phyloP scores from a whole-genome alignment of 177 flowering plant genomes.

The Vitis hybrid region DNA sequence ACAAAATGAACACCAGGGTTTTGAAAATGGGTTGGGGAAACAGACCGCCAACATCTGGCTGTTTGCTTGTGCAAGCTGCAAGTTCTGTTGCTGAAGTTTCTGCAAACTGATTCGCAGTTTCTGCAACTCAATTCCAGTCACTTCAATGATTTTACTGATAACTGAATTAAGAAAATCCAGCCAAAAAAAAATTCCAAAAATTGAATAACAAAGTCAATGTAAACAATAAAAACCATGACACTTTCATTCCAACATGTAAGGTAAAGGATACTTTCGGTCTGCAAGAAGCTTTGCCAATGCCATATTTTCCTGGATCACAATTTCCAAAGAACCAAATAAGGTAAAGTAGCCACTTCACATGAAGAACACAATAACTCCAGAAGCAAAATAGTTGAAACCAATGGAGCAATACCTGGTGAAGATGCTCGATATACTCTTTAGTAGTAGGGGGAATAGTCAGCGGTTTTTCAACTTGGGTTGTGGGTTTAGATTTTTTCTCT shows the following conservation, averaged over 20 bases:
- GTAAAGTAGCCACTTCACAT: neutral
- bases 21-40: neutral
- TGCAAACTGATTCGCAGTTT: constrained; percentile 26
- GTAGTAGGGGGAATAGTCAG: constrained; percentile 4
- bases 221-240: neutral
- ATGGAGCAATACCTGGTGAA: constrained; percentile 27
- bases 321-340: neutral
- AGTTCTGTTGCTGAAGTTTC: constrained; percentile 33
- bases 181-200: neutral
- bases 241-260: neutral
- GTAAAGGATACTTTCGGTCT: constrained; percentile 47
- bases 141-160: constrained; percentile 35
- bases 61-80: constrained; percentile 37
- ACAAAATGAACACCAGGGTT: neutral
- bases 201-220: neutral
- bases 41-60: constrained; percentile 35
- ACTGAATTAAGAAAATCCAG: constrained; percentile 3
- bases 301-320: constrained; percentile 37
- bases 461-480: constrained; percentile 15
- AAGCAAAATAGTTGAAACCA: neutral
- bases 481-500: constrained; percentile 15
- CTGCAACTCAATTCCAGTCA: constrained; percentile 28
- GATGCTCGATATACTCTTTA: constrained; percentile 29
- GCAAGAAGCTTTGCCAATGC: constrained; percentile 29
- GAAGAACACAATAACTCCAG: neutral